Evolutionary conservation across 305 asterid species (phyloP).

Genomic region (Fraxinus paxiana): DNA sequence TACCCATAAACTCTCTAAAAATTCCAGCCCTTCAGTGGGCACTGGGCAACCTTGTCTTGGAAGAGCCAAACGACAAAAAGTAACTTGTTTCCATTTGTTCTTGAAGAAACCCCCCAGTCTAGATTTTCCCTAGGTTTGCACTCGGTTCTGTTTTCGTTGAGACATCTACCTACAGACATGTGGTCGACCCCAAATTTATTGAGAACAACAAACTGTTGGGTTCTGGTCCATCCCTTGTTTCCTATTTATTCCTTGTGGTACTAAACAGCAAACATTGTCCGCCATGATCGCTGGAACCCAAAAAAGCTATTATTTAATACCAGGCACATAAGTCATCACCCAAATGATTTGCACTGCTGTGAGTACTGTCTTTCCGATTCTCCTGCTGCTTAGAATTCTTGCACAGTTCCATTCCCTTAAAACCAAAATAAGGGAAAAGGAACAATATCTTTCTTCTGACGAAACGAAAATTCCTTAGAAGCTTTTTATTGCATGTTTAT

Average conservation of each 20-base stretch:
- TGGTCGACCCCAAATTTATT: neutral
- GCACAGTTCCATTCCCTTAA: slow-evolving; percentile 7
- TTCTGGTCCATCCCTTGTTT: slow-evolving; percentile 31
- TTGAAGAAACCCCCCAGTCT: slow-evolving; percentile 25
- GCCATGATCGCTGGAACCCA: slow-evolving; percentile 32
- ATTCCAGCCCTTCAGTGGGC: slow-evolving; percentile 32
- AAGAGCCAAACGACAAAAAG: slow-evolving; percentile 29
- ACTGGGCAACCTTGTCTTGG: slow-evolving; percentile 33
- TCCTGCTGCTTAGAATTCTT: slow-evolving; percentile 11
- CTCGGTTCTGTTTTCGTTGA: slow-evolving; percentile 22
- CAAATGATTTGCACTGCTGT: slow-evolving; percentile 42
- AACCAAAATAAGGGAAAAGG: slow-evolving; percentile 23
- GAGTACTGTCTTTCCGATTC: slow-evolving; percentile 33
- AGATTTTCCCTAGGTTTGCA: slow-evolving; percentile 5
- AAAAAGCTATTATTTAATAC: slow-evolving; percentile 29
- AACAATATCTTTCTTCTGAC: slow-evolving; percentile 23
- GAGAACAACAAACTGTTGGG: slow-evolving; percentile 12
- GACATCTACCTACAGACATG: neutral
- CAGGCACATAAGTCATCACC: slow-evolving; percentile 29
- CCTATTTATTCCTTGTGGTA: slow-evolving; percentile 19
- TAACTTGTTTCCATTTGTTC: slow-evolving; percentile 22
- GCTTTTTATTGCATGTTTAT: slow-evolving; percentile 27
- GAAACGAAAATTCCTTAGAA: slow-evolving; percentile 17
- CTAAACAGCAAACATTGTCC: slow-evolving; percentile 20
- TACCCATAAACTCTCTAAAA: slow-evolving; percentile 40